Base-by-base conservation (phyloP, 495 filamentous ascomycete species). In the Astrothelium subdiscretum region DNA sequence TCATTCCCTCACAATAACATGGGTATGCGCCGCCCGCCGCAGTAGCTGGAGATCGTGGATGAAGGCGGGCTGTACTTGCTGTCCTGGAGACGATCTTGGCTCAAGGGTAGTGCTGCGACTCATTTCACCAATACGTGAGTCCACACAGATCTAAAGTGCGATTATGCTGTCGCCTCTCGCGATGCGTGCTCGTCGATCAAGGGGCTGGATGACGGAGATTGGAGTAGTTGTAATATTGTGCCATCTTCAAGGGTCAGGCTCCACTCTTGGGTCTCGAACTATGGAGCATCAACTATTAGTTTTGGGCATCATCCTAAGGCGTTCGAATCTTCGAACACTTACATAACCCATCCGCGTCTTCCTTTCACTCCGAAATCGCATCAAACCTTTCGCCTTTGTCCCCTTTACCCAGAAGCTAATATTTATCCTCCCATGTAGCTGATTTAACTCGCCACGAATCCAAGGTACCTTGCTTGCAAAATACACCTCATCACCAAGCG, bases 241-340 rank as follows among this genome's bases (percentile, higher is more conserved):
- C 73, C 73, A 63, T 71, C 73, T 68, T 85, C 89, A 24, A 88
- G 86, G 29, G 83, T 96, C n/a, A 97, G 92, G 74, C 91, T 95
- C 74, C 97, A 97, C 77, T 98, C 96, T 78, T 92, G 90, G 73
- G 94, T 98, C 66, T 92, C 91, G 69, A 97, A 96, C 79, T 86
- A 81, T 69, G 61, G 12, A 13, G 12, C 22, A 26, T 42, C 52
- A 26, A n/a, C 32, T 20, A 29, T 32, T 27, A 0, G 22, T 15
- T 40, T 44, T 4, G 29, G 15, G 40, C 20, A 57, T 27, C 20
- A 12, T 15, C 18, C n/a, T n/a, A 32, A 48, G 13, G 2, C 20
- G 43, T 2, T 20, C 2, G 5, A n/a, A 5, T 1, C 13, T 48
- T 1, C 48, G 5, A 24, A 77, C 65, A 82, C 84, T 75, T 66